Base-by-base conservation (phyloP, 2,329 filamentous ascomycete genomes). In the Zasmidium citrigriseum region DNA sequence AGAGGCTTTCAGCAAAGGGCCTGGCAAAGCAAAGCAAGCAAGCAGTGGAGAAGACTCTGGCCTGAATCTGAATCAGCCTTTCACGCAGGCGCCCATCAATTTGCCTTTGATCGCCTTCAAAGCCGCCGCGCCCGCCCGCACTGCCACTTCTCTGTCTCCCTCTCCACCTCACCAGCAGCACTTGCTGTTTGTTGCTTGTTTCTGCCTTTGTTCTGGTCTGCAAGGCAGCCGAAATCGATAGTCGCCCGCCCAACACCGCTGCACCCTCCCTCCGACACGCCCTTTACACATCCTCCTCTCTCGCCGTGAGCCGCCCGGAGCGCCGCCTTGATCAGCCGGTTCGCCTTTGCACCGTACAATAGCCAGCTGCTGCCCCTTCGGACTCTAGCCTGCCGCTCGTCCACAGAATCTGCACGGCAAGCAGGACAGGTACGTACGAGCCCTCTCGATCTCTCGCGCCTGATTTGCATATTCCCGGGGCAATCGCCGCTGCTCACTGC, bases 331-430 rank as follows among this genome's bases (percentile, higher is more conserved):
- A 29, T 46, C 5, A 46, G 46, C 22, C 52, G 52, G 25, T 55
- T 49, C 52, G 46, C 52, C 46, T 55, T 49, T 46, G 20, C 25
- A 48, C 52, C 45, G 52, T 49, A 55, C 45, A 55, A 51, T 46
- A 55, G 46, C 46, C 44, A 50, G 25, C 45, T 46, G 41, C 51
- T 45, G 38, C 41, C 24, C 29, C 27, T 45, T 25, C 25, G 24
- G 53, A 55, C 9, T 44, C 49, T 44, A 41, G 46, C 38, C 55
- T 25, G 16, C 46, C 46, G 11, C 18, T 16, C 21, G 21, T 12
- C 14, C 21, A 23, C 20, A 23, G 5, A 12, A 22, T 20, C 21
- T 14, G 14, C n/a, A 46, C n/a, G 7, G 16, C 16, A 46, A 11
- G 4, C 29, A n/a, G n/a, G 18, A 47, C 47, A 52, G 55, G 55